Conservation (phyloP, 495 filamentous ascomycete species). For the Neurospora terricola region DNA sequence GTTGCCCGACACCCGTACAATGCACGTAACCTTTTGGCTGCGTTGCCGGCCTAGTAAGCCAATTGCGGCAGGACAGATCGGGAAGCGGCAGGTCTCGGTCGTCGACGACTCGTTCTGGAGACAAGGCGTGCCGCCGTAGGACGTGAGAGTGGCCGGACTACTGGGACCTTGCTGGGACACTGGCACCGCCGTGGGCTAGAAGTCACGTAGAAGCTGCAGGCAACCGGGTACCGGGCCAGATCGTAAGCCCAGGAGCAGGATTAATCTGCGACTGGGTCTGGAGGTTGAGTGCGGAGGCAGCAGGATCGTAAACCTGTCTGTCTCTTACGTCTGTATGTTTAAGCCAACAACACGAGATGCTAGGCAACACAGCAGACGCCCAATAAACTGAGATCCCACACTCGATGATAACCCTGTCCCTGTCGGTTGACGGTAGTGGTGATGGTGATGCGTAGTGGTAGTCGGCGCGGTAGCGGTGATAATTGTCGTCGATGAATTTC, state of each 20-base stretch:
- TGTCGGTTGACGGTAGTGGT: neutral
- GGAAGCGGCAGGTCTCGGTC: neutral
- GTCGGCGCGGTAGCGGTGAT: neutral
- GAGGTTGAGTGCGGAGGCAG: neutral
- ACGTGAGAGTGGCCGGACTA: neutral
- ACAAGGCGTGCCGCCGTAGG: neutral
- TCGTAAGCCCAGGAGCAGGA: neutral
- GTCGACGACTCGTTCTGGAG: neutral
- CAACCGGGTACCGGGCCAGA: neutral
- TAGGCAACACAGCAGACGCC: neutral
- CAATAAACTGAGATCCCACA: neutral
- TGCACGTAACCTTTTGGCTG: conserved; percentile 15
- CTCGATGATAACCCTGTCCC: neutral
- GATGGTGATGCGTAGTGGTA: too few species aligned
- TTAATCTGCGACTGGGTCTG: neutral
- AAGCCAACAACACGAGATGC: neutral
- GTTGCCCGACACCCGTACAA: conserved; percentile 13
- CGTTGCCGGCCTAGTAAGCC: conserved; percentile 10
- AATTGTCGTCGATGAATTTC: neutral
- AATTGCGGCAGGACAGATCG: neutral
- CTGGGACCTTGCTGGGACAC: neutral
- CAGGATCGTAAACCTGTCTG: neutral
- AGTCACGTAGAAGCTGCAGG: neutral
- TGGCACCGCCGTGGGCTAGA: neutral
- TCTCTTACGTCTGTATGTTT: neutral